Conservation (phyloP, 2,329 filamentous ascomycete genomes). For the Exophiala dermatitidis region DNA sequence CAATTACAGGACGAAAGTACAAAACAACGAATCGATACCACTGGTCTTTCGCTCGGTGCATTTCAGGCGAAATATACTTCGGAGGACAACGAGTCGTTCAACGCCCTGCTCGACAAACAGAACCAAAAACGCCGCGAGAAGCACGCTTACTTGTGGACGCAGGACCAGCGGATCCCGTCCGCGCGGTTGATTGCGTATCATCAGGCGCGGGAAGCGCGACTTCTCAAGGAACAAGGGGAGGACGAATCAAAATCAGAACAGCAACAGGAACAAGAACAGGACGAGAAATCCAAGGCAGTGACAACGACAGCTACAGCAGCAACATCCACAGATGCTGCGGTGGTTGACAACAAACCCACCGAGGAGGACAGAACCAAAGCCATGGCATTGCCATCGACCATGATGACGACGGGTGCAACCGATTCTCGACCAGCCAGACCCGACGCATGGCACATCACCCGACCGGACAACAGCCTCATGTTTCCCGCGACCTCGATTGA, state of each 20-base stretch:
- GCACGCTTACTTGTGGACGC: slow-evolving; percentile 76
- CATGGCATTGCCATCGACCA: slow-evolving; percentile 45
- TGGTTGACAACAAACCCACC: not conserved
- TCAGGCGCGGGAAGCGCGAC: slow-evolving; percentile 54
- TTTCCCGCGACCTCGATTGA: slow-evolving; percentile 50
- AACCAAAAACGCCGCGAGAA: slow-evolving; percentile 78
- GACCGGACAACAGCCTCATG: slow-evolving; percentile 79
- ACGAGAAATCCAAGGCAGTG: too few species aligned
- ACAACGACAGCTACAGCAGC: too few species aligned
- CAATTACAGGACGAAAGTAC: slow-evolving; percentile 35
- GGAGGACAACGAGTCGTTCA: slow-evolving; percentile 97
- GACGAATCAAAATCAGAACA: slow-evolving; percentile 39
- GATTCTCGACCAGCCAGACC: slow-evolving; percentile 66
- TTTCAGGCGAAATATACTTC: slow-evolving; percentile 94
- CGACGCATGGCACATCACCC: slow-evolving; percentile 62
- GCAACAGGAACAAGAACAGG: too few species aligned
- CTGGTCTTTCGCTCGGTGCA: slow-evolving; percentile 69
- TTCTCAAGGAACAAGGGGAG: slow-evolving; percentile 52
- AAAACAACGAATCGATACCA: slow-evolving; percentile 51
- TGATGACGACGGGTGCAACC: slow-evolving; percentile 54
- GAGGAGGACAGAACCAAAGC: slow-evolving; percentile 43
- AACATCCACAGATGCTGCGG: not conserved
- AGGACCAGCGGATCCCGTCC: slow-evolving; percentile 68
- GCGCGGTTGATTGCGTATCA: slow-evolving; percentile 54
- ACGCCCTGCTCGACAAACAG: slow-evolving; percentile 81